phyloP scores from a whole-genome alignment of 148 eudicot species.

The Selenicereus undatus region DNA sequence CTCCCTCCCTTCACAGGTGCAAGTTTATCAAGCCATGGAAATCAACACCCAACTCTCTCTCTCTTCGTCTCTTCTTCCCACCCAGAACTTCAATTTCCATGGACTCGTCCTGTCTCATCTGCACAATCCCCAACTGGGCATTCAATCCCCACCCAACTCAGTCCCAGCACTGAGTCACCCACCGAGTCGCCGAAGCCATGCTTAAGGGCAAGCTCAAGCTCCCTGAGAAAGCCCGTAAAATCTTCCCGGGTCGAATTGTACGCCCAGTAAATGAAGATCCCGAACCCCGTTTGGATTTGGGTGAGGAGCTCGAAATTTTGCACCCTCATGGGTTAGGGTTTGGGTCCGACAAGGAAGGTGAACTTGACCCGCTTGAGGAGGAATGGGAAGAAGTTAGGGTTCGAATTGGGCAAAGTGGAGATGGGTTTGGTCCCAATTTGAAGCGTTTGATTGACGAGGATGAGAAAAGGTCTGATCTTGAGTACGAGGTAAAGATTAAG shows the following conservation, averaged over 20 bases:
- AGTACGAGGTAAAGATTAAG: conserved; percentile 46
- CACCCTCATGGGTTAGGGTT: conserved; percentile 28
- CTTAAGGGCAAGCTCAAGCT: conserved; percentile 40
- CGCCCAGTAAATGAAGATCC: conserved; percentile 19
- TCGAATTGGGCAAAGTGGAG: not conserved
- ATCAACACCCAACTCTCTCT: conserved; percentile 2
- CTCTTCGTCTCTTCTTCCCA: not conserved
- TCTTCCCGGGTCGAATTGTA: conserved; percentile 27
- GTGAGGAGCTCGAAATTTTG: conserved; percentile 49
- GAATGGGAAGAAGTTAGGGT: conserved; percentile 24
- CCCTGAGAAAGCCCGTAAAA: conserved; percentile 29
- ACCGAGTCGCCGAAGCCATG: conserved; percentile 21
- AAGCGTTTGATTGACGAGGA: conserved; percentile 29
- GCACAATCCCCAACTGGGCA: not conserved
- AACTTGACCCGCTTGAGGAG: conserved; percentile 23
- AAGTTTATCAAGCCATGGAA: not conserved
- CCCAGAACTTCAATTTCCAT: not conserved
- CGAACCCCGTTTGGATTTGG: conserved; percentile 28
- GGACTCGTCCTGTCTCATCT: not conserved
- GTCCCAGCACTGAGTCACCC: conserved; percentile 1
- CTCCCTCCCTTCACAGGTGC: not conserved
- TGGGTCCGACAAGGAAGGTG: conserved; percentile 10
- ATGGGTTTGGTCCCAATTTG: conserved; percentile 22
- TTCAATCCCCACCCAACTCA: conserved; percentile 1
- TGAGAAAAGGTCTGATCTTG: conserved; percentile 59